Evolutionary conservation across 352 stramenopile species (phyloP), one percentile per base, ranked within the genome.

Genomic region (Peronosclerospora sorghi): DNA sequence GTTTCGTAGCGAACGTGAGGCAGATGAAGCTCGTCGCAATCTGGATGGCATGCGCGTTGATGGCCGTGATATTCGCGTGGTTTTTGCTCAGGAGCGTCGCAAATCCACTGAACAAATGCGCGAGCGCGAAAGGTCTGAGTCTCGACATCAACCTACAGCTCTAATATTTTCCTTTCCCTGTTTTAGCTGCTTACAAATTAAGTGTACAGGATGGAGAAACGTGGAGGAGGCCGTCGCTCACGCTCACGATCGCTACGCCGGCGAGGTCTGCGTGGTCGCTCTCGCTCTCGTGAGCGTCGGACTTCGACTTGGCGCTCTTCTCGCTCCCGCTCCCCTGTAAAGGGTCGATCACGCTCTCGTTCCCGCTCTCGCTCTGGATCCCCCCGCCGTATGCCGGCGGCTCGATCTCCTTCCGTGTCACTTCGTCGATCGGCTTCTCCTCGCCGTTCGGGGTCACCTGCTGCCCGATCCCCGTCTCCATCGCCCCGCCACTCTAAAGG

Each of bases 71-170:
- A 76, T 97, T 37, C 86, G 94, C 58, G 92, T 97, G 10, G 87
- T 97, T 29, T 97, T 96, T 67, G 92, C 92, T n/a, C 92, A 97
- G 61, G 89, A 97, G 57, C 89, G 91, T 41, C 82, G 92, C 48
- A 97, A 97, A 65, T 96, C 86, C 12, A 93, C 92, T 7, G 82
- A 94, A 44, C 86, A 97, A 58, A 97, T 97, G 92, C 78, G 86
- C 45, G 77, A 82, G n/a, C 71, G 86, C 40, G 83, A 90, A 45
- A 66, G 55, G 76, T 86, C 28, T 35, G 48, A 30, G 21, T 21
- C n/a, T 21, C 23, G 21, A 26, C 21, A 26, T 6, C 21, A 26
- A 6, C 6, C 27, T 10, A 12, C 27, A 18, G 15, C 35, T 40
- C 17, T 1, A 40, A 12, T 2, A 10, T 28, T 26, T 28, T 32